These are phyloP conservation scores for Bigelowiella natans DNA, from an alignment of 78 protist genomes.

Conservation along the genomic window DNA sequence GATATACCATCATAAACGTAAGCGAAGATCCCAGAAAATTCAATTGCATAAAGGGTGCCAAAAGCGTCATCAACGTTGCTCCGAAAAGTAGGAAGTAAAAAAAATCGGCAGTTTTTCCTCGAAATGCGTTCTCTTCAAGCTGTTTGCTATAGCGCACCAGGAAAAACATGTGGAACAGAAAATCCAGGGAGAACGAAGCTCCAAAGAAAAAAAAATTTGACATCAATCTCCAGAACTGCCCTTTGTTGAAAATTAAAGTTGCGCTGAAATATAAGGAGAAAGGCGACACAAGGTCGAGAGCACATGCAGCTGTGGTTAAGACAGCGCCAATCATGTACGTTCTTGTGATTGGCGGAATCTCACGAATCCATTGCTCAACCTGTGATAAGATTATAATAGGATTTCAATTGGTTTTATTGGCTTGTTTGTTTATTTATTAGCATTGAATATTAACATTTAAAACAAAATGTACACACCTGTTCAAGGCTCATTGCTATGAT, in stretches of 20 bases:
- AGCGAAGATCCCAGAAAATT: constrained; percentile 48
- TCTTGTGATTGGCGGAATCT: constrained; percentile 10
- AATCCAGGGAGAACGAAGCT: constrained; percentile 29
- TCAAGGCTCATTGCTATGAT: too few species aligned
- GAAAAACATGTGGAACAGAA: constrained; percentile 54
- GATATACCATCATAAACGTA: constrained; percentile 50
- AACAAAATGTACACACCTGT: too few species aligned
- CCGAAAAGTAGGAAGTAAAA: constrained; percentile 36
- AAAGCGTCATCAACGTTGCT: background rate
- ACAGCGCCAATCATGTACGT: background rate
- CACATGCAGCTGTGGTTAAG: constrained; percentile 17
- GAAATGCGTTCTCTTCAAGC: constrained; percentile 46
- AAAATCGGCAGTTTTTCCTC: constrained; percentile 34
- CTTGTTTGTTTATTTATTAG: too few species aligned
- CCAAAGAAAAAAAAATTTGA: constrained; percentile 42
- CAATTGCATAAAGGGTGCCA: constrained; percentile 16
- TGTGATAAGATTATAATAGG: too few species aligned
- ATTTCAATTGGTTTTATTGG: too few species aligned
- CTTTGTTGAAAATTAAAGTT: background rate
- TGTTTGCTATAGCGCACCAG: constrained; percentile 29
- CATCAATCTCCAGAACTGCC: constrained; percentile 42
- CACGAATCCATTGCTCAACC: background rate
- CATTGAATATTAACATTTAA: too few species aligned
- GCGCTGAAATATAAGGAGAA: constrained; percentile 13
- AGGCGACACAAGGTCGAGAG: constrained; percentile 29